Percentiles rank a stretch among this genome's conserved stretches.
Conservation (phyloP, 2,329 filamentous ascomycete genomes). For the Orbilia brochopaga region DNA sequence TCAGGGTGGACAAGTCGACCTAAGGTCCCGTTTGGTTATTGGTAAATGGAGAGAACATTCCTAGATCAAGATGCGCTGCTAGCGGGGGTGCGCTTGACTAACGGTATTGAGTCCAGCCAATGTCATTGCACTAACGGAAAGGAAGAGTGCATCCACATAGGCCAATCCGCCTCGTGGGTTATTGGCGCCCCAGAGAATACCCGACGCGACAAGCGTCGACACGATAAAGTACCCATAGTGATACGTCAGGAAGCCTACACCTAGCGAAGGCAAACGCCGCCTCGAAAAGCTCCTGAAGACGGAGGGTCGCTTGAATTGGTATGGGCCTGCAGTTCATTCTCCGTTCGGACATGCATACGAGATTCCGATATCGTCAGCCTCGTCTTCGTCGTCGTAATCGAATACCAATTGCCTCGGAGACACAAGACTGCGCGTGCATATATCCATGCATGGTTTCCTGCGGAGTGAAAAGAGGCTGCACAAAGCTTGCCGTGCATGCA, state of each 20-base stretch:
- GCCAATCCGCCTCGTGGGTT: conserved; percentile 57
- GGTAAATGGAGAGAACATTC: conserved; percentile 28
- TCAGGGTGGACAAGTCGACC: conserved; percentile 59
- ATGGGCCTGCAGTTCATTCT: conserved; percentile 29
- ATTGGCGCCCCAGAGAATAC: conserved; percentile 41
- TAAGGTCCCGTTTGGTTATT: conserved; percentile 17
- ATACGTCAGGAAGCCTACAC: conserved; percentile 43
- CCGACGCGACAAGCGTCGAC: conserved; percentile 42
- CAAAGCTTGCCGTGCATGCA: conserved; percentile 30
- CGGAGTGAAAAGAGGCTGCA: conserved; percentile 6
- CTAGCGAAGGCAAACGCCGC: conserved; percentile 36
- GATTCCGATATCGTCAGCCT: conserved; percentile 20
- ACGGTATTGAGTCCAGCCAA: conserved; percentile 72
- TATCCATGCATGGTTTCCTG: conserved; percentile 12
- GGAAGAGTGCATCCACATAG: conserved; percentile 71
- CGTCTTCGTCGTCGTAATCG: neutral
- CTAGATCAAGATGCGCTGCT: no score
- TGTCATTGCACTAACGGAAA: conserved; percentile 71
- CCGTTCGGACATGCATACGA: conserved; percentile 10
- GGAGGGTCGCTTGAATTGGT: conserved; percentile 49
- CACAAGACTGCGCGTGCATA: neutral
- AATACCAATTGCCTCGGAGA: neutral
- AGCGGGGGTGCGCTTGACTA: no score
- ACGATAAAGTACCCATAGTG: conserved; percentile 49
- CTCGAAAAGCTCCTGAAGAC: conserved; percentile 21